Evolutionary conservation across 768 basidiomycete genomes (phyloP).

Genomic region (Termitomyces sp.): DNA sequence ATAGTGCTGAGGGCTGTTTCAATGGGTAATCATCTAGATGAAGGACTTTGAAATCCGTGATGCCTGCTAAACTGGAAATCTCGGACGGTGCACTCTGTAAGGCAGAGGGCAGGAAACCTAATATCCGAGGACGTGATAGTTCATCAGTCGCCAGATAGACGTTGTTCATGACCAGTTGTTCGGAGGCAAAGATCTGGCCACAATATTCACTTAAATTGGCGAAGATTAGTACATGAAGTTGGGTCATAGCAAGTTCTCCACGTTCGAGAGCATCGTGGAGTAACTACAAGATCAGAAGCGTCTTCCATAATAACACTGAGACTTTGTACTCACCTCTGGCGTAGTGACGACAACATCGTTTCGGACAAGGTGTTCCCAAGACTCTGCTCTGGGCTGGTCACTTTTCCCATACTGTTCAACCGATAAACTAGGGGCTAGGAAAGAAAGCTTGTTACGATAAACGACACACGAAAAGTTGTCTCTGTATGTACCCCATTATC

Average conservation of each 20-base stretch:
- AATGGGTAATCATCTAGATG: constrained; percentile 28
- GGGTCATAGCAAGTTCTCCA: constrained; percentile 34
- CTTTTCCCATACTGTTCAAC: not conserved
- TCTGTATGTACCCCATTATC: not conserved
- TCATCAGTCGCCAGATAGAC: constrained; percentile 33
- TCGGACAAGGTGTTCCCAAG: not conserved
- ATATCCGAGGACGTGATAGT: constrained; percentile 34
- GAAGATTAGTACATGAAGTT: constrained; percentile 40
- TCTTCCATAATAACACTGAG: not conserved
- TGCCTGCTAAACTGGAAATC: constrained; percentile 31
- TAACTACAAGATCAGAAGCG: constrained; percentile 21
- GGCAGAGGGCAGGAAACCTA: constrained; percentile 21
- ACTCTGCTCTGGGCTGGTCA: not conserved
- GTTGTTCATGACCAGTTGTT: constrained; percentile 39
- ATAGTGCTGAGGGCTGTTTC: constrained; percentile 15
- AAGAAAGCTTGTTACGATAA: not conserved
- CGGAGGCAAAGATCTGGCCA: constrained; percentile 27
- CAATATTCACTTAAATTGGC: constrained; percentile 28
- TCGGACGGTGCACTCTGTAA: constrained; percentile 21
- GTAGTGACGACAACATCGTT: constrained; percentile 16
- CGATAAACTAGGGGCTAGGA: not conserved
- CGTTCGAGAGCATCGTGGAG: constrained; percentile 32
- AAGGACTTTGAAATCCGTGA: constrained; percentile 32
- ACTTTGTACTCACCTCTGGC: constrained; percentile 26
- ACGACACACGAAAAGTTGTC: not conserved